Conservation (phyloP, 169 alveolate species). For the Babesia ovis region DNA sequence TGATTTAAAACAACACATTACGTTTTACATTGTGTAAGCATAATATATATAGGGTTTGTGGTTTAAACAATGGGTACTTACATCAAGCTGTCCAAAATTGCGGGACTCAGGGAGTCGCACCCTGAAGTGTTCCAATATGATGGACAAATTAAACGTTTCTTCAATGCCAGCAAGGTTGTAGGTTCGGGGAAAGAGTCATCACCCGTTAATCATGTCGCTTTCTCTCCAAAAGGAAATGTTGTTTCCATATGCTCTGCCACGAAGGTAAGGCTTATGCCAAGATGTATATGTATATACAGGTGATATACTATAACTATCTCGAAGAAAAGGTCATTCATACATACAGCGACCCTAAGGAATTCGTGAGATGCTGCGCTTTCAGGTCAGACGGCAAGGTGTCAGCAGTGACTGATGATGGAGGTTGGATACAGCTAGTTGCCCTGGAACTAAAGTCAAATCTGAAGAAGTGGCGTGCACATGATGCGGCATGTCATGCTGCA, state of each 20-base stretch:
- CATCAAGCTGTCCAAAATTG: constrained; percentile 44
- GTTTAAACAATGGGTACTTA: constrained; percentile 61
- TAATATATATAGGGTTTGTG: too few relatives aligned
- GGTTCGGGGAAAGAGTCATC: constrained; percentile 55
- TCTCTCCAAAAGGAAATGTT: constrained; percentile 26
- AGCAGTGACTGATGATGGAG: constrained; percentile 63
- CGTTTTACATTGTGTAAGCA: too few relatives aligned
- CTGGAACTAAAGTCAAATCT: constrained; percentile 46
- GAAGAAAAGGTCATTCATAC: constrained; percentile 15
- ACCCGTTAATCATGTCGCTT: constrained; percentile 31
- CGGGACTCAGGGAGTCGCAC: constrained; percentile 44
- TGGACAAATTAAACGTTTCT: constrained; percentile 33
- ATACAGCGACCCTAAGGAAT: constrained; percentile 34
- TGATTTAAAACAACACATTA: too few relatives aligned
- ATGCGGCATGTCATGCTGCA: constrained; percentile 42
- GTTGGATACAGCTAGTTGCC: constrained; percentile 58
- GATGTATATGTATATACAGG: constrained; percentile 12
- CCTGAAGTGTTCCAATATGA: constrained; percentile 21
- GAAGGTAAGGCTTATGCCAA: constrained; percentile 39
- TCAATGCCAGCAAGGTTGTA: constrained; percentile 44
- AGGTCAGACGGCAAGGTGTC: constrained; percentile 55
- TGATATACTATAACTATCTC: constrained; percentile 40
- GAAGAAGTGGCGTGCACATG: constrained; percentile 48
- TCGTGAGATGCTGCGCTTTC: constrained; percentile 55
- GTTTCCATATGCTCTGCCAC: constrained; percentile 44